Evolutionary conservation across 257 asterid species (phyloP).

Genomic region (Solanum pinnatisectum): DNA sequence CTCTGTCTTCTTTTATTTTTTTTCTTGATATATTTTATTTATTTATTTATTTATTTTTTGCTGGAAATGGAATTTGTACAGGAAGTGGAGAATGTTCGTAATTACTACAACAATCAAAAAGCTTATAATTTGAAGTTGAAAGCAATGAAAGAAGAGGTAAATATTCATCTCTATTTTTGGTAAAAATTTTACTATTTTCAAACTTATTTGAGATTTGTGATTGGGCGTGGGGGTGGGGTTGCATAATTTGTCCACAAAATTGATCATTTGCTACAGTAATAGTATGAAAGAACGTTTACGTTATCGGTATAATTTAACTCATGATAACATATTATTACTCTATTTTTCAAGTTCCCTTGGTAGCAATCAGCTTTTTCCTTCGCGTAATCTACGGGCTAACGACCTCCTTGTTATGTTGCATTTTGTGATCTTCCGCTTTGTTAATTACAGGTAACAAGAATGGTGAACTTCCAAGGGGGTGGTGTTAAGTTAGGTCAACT

Average conservation of each 20-base stretch:
- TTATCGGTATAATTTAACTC: background rate
- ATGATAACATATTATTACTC: background rate
- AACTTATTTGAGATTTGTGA: background rate
- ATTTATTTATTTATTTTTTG: background rate
- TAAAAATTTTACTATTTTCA: background rate
- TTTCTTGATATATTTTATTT: background rate
- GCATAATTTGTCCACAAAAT: background rate
- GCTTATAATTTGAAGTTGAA: slow-evolving; percentile 26
- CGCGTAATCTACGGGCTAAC: background rate
- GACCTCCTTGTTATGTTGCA: background rate
- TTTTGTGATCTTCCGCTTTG: background rate
- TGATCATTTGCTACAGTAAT: background rate
- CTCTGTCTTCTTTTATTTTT: background rate
- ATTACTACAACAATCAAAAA: slow-evolving; percentile 13
- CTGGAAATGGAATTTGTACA: background rate
- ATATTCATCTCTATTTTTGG: background rate
- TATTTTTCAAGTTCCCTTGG: background rate
- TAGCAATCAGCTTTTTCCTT: background rate
- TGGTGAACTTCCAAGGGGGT: background rate
- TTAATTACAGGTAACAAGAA: background rate
- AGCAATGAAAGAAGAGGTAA: slow-evolving; percentile 33
- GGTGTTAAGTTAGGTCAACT: background rate
- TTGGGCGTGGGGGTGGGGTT: background rate
- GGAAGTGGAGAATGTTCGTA: slow-evolving; percentile 24
- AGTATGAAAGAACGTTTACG: background rate